These are phyloP conservation scores for Yamadazyma nakazawae DNA, from an alignment of 805 yeast genomes.

Conservation along the genomic window DNA sequence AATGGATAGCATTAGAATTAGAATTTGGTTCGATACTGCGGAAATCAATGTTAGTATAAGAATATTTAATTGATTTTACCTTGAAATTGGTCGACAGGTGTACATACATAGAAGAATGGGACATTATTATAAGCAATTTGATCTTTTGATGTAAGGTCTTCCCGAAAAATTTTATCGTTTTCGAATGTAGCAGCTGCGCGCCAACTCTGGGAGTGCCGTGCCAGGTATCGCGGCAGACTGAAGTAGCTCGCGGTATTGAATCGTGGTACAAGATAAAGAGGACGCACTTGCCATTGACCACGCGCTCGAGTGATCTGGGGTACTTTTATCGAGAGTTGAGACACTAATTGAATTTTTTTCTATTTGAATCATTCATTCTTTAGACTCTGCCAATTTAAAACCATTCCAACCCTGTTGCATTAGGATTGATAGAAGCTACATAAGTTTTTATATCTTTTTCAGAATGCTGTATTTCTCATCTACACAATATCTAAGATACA, in stretches of 20 bases:
- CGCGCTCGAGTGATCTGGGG: background rate
- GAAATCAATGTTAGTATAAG: background rate
- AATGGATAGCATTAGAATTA: background rate
- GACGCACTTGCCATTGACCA: background rate
- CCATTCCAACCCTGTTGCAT: too few species aligned
- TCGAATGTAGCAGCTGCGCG: slow-evolving; percentile 2
- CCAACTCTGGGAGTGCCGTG: background rate
- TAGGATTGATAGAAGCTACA: too few species aligned
- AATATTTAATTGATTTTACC: background rate
- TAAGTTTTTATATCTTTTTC: too few species aligned
- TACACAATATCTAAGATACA: background rate
- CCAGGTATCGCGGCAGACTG: background rate
- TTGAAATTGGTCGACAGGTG: background rate
- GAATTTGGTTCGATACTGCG: slow-evolving; percentile 6
- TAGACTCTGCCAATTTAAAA: too few species aligned
- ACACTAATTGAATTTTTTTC: too few species aligned
- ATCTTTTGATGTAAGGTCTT: slow-evolving; percentile 2
- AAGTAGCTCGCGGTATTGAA: background rate
- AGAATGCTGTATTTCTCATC: background rate
- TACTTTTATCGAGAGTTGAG: too few species aligned
- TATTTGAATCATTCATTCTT: too few species aligned
- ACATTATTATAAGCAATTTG: slow-evolving; percentile 3
- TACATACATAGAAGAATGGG: slow-evolving; percentile 9
- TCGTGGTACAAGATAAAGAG: background rate
- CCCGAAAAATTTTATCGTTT: slow-evolving; percentile 5